Evolutionary conservation across 2,329 filamentous ascomycete species (phyloP), one percentile per base, ranked within the genome.

Genomic region (Neofusicoccum sp.): DNA sequence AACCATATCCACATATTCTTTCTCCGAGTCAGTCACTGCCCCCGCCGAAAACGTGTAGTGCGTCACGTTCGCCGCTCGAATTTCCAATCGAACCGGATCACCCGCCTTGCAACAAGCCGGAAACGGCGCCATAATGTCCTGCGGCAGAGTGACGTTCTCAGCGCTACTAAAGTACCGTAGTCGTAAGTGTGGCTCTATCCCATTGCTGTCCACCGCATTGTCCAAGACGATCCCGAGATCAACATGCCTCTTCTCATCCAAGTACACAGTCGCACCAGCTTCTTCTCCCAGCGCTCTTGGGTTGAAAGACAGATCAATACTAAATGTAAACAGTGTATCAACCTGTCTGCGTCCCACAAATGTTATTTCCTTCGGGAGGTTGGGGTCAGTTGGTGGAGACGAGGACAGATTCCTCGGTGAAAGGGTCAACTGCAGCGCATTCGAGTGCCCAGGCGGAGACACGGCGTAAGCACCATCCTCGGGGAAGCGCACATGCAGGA

Each of bases 401-500:
- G 78, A 83, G 1, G 83, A 87, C 3, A 88, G 75, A 66, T 87
- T 85, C 1, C 84, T 73, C 1, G 69, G 73, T 0, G 82, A 85
- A 0, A 84, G 82, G 1, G 65, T 76, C 1, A 88, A 70, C 2
- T 76, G 76, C 0, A 87, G 76, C 0, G 77, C 78, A 65, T 81
- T 74, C 0, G 76, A 72, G 59, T 81, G 78, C 0, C 71, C 78
- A 0, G 66, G 68, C 0, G 78, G 77, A 0, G 81, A 86, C n/a
- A 82, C 65, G 1, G 70, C 75, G 74, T 80, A 88, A 64, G 75
- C 78, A 54, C 70, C 73, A 0, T 76, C 68, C 33, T 78, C 75
- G 1, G 84, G 85, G 8, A 79, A 83, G 3, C 86, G 78, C 77
- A 84, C 86, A 76, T 84, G 78, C 1, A 84, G 79, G 66, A 88